phyloP scores from a whole-genome alignment of 1,284 basidiomycete species.

The Sporisorium scitamineum region DNA sequence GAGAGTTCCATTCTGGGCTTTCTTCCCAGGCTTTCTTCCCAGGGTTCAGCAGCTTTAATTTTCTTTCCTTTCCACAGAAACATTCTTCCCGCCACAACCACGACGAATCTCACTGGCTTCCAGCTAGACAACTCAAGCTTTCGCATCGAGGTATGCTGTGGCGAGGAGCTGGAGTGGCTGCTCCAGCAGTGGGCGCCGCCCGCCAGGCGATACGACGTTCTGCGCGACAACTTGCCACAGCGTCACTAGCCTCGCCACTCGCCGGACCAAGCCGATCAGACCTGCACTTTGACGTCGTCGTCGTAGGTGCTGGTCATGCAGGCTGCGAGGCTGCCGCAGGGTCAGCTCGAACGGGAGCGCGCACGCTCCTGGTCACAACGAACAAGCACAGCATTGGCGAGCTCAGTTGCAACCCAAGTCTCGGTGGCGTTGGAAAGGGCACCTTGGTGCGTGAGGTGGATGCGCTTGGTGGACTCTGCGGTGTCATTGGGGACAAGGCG shows the following conservation, averaged over 20 bases:
- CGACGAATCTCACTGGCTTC: neutral
- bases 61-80: neutral
- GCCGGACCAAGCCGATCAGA: constrained; percentile 22
- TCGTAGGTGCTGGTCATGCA: constrained; percentile 92
- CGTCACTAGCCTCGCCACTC: constrained; percentile 5
- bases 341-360: constrained; percentile 82
- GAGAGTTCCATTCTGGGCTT: no score
- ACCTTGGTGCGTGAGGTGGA: constrained; percentile 88
- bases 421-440: constrained; percentile 82
- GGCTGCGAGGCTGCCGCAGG: constrained; percentile 90
- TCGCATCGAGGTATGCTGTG: neutral
- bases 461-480: constrained; percentile 85
- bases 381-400: constrained; percentile 84
- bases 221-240: constrained; percentile 18
- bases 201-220: constrained; percentile 1
- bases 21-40: constrained; percentile 1
- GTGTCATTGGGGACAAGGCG: constrained; percentile 80
- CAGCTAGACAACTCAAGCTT: neutral
- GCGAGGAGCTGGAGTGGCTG: neutral
- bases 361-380: constrained; percentile 84
- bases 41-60: constrained; percentile 11
- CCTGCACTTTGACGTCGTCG: constrained; percentile 75
- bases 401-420: constrained; percentile 83
- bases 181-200: neutral
- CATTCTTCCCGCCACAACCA: no score